Evolutionary conservation across 164 flowering plant species (phyloP).

Genomic region (Kalanchoe fedtschenkoi): DNA sequence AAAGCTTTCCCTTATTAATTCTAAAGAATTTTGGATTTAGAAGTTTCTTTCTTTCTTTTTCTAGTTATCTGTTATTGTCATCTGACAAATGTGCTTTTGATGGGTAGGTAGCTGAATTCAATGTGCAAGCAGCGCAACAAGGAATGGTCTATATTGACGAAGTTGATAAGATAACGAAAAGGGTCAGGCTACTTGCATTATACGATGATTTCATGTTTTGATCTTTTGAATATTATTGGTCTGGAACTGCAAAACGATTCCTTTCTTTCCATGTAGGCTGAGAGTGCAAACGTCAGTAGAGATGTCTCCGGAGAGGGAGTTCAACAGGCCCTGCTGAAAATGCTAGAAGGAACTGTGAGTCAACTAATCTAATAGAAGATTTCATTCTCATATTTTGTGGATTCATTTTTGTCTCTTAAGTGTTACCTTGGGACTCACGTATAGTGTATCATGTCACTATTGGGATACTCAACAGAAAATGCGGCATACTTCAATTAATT

Average conservation of each 20-base stretch:
- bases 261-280: conserved; percentile 39
- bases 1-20: too few species aligned
- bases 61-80: too few species aligned
- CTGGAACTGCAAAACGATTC: neutral
- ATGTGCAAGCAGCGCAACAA: conserved; percentile 97
- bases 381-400: neutral
- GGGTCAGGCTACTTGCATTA: conserved; percentile 32
- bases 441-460: neutral
- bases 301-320: conserved; percentile 99
- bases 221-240: neutral
- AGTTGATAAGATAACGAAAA: conserved; percentile 98
- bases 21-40: neutral
- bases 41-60: neutral
- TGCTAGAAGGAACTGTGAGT: conserved; percentile 99
- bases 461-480: too few species aligned
- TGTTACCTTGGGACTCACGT: neutral
- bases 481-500: too few species aligned
- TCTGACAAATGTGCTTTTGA: neutral
- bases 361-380: neutral
- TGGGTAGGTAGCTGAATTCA: conserved; percentile 78
- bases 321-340: conserved; percentile 91
- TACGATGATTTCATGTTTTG: neutral
- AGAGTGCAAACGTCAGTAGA: conserved; percentile 83
- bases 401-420: neutral
- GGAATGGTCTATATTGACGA: conserved; percentile 98